A percentile compares a stretch with the other conserved stretches of the same genome.
phyloP scores from a whole-genome alignment of 139 green algal genomes.

The Haematococcus lacustris region DNA sequence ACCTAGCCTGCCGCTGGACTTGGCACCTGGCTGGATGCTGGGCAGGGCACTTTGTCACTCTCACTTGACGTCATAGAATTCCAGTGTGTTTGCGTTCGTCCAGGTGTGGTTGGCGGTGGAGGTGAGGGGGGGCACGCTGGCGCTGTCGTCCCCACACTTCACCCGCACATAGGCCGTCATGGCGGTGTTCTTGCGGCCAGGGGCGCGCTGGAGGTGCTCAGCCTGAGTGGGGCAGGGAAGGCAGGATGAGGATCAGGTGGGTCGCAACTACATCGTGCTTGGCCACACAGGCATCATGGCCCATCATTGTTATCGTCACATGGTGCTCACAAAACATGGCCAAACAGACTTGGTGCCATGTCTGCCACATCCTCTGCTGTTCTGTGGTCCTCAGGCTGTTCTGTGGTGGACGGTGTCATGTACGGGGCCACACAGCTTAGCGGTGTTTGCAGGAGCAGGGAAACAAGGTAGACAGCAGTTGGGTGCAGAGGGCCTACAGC shows the following conservation, averaged over 20 bases:
- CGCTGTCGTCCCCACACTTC: background rate
- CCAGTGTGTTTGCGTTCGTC: background rate
- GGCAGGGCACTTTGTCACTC: too few species aligned
- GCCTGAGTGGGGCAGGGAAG: background rate
- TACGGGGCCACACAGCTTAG: too few species aligned
- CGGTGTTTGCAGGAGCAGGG: too few species aligned
- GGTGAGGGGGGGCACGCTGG: background rate
- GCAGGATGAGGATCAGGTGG: background rate
- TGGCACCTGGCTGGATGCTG: too few species aligned
- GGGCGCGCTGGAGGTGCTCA: background rate
- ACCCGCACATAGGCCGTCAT: background rate
- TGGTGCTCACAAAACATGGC: background rate
- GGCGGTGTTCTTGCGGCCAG: background rate
- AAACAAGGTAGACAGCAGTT: too few species aligned
- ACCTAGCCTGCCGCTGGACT: background rate
- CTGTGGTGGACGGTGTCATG: too few species aligned
- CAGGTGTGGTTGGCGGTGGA: background rate
- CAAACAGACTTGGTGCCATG: background rate
- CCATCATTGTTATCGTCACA: background rate
- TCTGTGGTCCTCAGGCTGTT: too few species aligned
- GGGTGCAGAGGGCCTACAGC: too few species aligned
- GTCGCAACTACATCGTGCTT: background rate
- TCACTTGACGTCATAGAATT: slow-evolving; percentile 10
- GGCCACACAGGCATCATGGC: background rate
- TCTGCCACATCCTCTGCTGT: too few species aligned